Evolutionary conservation across 441 rosid species (phyloP), one percentile per base, ranked within the genome.

Genomic region (Erodium trifolium): DNA sequence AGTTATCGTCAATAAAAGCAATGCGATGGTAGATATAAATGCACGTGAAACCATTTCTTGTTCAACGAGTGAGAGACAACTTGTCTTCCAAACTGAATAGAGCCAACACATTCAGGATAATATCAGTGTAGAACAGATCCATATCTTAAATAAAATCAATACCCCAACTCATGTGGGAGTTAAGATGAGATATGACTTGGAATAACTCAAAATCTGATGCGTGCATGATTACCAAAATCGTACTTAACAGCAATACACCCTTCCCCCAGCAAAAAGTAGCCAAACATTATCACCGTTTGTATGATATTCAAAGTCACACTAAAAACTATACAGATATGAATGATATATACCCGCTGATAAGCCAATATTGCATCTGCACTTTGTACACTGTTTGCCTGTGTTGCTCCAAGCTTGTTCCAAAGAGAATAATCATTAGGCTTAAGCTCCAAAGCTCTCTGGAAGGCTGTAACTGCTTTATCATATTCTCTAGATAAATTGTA

Each of bases 341-440:
- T 27, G 18, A 70, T 67, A 43, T 65, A 41, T 80, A 92, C 99
- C 90, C 77, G 88, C 75, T 94, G 99, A 80, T 94, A 94, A 72
- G 99, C 99, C 75, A 82, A 79, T 80, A 94, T 94, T 59, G 99
- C 99, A 86, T 94, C 98, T 47, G 96, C 85, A 83, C 99, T 90
- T 78, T 88, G 98, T 73, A 92, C 89, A 77, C 99, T 94, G 77
- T 94, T 94, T 72, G 99, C 99, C 80, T 92, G 96, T 65, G 99
- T 94, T 31, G 98, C 99, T 64, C 99, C 99, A 47, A 94, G 93
- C 80, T 94, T 94, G 84, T 94, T 94, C 99, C 99, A 94, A 17
- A 94, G 94, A 29, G 99, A 94, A 81, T 94, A 94, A 82, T 94
- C 99, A 69, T 84, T 85, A 79, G 99, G 97, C 83, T 88, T 90